Evolutionary conservation across 1,284 basidiomycete species (phyloP).

Genomic region (Tausonia pullulans): DNA sequence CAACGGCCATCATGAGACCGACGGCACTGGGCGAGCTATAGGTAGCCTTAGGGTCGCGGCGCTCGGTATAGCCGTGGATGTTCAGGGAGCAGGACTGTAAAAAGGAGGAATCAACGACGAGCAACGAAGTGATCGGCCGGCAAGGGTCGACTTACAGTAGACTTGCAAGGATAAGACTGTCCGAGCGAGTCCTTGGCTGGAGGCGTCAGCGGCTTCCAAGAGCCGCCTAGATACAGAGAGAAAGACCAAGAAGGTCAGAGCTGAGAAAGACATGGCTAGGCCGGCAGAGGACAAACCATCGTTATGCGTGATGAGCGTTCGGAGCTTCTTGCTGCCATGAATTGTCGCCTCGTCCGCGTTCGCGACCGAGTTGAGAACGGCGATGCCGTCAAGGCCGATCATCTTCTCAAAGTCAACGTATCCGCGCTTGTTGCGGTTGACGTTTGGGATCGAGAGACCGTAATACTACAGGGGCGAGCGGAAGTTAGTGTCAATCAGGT

Average conservation of each 20-base stretch:
- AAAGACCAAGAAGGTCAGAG: not conserved
- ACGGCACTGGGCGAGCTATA: conserved; percentile 85
- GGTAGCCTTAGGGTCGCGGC: conserved; percentile 76
- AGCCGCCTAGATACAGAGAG: conserved; percentile 46
- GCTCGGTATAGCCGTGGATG: conserved; percentile 91
- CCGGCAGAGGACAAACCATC: conserved; percentile 49
- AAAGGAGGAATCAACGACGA: not conserved
- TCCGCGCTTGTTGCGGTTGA: conserved; percentile 75
- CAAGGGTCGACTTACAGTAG: conserved; percentile 45
- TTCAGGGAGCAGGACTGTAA: conserved; percentile 70
- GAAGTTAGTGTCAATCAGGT: too few relatives aligned
- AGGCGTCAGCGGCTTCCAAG: conserved; percentile 72
- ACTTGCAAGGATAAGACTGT: conserved; percentile 58
- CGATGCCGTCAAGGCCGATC: conserved; percentile 89
- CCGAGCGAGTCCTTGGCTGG: conserved; percentile 68
- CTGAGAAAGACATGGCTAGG: not conserved
- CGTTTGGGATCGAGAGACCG: conserved; percentile 69
- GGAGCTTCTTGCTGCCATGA: conserved; percentile 62
- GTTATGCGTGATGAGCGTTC: conserved; percentile 88
- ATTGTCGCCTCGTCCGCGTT: conserved; percentile 68
- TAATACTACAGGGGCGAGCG: conserved; percentile 47
- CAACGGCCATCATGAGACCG: conserved; percentile 89
- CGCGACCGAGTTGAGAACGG: conserved; percentile 77
- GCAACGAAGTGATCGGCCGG: not conserved
- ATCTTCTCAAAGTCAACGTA: conserved; percentile 99